phyloP scores from a whole-genome alignment of 2,329 filamentous ascomycete genomes.

The Xylaria sp. region DNA sequence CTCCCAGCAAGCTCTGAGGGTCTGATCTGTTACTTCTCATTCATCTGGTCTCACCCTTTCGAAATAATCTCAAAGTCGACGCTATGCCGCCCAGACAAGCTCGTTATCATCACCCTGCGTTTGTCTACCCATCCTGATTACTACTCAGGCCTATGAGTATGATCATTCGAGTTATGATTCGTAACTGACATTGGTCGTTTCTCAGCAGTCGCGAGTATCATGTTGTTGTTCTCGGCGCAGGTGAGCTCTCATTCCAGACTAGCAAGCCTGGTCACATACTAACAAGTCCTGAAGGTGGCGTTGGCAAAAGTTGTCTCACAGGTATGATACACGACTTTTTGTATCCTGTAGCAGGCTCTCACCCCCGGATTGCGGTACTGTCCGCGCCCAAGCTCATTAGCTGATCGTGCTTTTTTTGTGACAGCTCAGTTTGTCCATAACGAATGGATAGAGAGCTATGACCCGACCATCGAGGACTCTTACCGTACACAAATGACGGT shows the following conservation, averaged over 20 bases:
- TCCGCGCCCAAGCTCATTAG: slow-evolving; percentile 9
- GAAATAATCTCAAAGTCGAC: slow-evolving; percentile 16
- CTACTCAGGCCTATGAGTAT: slow-evolving; percentile 5
- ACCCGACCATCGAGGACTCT: slow-evolving; percentile 73
- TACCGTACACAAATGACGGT: slow-evolving; percentile 72
- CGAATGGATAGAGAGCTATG: slow-evolving; percentile 87
- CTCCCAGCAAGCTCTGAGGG: slow-evolving; percentile 19
- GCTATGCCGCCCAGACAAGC: slow-evolving; percentile 29
- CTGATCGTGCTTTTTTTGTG: slow-evolving; percentile 22
- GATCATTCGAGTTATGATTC: slow-evolving; percentile 7
- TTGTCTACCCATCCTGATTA: slow-evolving; percentile 24
- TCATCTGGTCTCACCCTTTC: slow-evolving; percentile 15
- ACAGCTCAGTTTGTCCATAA: slow-evolving; percentile 89
- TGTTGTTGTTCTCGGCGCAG: slow-evolving; percentile 76
- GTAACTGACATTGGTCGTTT: slow-evolving; percentile 25
- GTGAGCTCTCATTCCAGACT: slow-evolving; percentile 40
- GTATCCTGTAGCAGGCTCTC: slow-evolving; percentile 1
- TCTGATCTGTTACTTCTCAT: slow-evolving; percentile 5
- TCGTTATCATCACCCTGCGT: slow-evolving; percentile 31
- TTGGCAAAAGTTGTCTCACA: slow-evolving; percentile 88
- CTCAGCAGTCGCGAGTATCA: slow-evolving; percentile 66
- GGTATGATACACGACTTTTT: slow-evolving; percentile 45
- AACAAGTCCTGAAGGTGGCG: slow-evolving; percentile 57
- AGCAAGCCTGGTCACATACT: slow-evolving; percentile 7
- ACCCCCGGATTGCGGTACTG: not conserved